Conservation (phyloP, 768 basidiomycete genomes). For the Tephrocybe sp. region DNA sequence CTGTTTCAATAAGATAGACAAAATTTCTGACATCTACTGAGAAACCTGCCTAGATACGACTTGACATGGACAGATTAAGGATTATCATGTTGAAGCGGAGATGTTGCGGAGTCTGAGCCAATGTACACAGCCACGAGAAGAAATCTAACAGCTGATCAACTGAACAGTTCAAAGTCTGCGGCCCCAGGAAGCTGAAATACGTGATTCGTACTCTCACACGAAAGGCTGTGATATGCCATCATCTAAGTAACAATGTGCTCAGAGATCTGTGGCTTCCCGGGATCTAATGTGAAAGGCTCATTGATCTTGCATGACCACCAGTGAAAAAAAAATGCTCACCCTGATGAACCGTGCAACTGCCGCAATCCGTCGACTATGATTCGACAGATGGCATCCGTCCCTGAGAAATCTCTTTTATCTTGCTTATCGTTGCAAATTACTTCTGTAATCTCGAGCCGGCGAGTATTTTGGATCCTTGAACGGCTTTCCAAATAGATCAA, state of each 20-base stretch:
- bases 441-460: no score
- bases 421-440: no score
- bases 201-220: not conserved
- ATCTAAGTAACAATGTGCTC: not conserved
- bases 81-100: conserved; percentile 10
- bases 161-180: not conserved
- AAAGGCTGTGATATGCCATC: not conserved
- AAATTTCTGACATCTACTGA: no score
- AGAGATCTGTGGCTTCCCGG: not conserved
- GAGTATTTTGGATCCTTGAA: no score
- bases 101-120: conserved; percentile 9
- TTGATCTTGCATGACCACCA: conserved; percentile 1
- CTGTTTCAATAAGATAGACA: no score
- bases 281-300: not conserved
- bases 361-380: conserved; percentile 1
- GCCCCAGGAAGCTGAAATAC: not conserved
- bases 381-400: conserved; percentile 3
- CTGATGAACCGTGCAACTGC: no score
- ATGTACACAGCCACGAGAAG: not conserved
- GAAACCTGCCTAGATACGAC: no score
- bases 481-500: no score
- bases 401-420: conserved; percentile 4
- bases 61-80: no score
- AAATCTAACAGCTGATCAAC: not conserved
- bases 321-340: not conserved